Conservation (phyloP, 2,329 filamentous ascomycete species). For the Didymella glomerata region DNA sequence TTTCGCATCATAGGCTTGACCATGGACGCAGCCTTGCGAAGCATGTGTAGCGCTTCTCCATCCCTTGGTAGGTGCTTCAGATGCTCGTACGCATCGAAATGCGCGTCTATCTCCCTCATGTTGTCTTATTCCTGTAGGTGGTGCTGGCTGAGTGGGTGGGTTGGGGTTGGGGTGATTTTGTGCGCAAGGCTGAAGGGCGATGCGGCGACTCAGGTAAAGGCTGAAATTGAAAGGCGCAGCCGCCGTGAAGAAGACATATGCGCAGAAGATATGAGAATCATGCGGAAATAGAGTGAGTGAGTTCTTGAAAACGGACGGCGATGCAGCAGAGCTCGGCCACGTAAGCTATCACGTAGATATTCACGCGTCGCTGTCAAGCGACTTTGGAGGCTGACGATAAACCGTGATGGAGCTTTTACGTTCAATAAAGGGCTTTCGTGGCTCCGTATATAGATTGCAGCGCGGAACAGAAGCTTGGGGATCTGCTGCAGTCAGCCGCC, state of each 20-base stretch:
- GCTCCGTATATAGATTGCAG: slow-evolving; percentile 17
- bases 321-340: slow-evolving; percentile 30
- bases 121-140: slow-evolving; percentile 4
- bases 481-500: slow-evolving; percentile 30
- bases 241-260: slow-evolving; percentile 9
- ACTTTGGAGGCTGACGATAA: slow-evolving; percentile 18
- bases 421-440: slow-evolving; percentile 9
- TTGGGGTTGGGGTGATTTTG: slow-evolving; percentile 1
- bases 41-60: slow-evolving; percentile 61
- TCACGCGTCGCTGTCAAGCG: slow-evolving; percentile 32
- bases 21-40: slow-evolving; percentile 83
- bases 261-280: slow-evolving; percentile 17
- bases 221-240: slow-evolving; percentile 2
- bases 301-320: slow-evolving; percentile 25
- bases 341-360: slow-evolving; percentile 33
- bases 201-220: slow-evolving; percentile 4
- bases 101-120: slow-evolving; percentile 57
- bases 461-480: slow-evolving; percentile 18
- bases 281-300: slow-evolving; percentile 12
- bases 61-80: slow-evolving; percentile 55
- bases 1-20: slow-evolving; percentile 97
- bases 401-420: slow-evolving; percentile 6
- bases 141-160: not conserved
- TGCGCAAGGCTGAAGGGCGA: slow-evolving; percentile 2
- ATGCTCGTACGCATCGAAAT: slow-evolving; percentile 61